Conservation (phyloP, 1,284 basidiomycete species). For the Leccinum pachyderme region DNA sequence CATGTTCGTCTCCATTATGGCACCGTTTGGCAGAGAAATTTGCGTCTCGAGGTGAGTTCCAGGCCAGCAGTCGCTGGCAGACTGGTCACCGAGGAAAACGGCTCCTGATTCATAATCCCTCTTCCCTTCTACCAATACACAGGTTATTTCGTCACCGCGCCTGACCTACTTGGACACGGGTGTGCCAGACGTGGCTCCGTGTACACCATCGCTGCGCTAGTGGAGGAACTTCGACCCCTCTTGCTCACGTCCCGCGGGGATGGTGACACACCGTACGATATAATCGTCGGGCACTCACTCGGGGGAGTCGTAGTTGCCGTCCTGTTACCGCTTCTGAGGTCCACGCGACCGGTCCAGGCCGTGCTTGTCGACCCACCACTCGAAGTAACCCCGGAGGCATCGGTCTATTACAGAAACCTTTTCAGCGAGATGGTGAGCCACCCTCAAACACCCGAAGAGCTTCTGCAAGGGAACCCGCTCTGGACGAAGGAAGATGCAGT, state of each 20-base stretch:
- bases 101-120: neutral
- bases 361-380: conserved; percentile 21
- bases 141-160: conserved; percentile 12
- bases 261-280: conserved; percentile 2
- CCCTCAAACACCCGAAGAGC: neutral
- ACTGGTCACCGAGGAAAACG: neutral
- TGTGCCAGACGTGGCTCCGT: conserved; percentile 8
- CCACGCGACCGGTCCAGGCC: conserved; percentile 3
- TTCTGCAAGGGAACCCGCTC: neutral
- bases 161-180: conserved; percentile 26
- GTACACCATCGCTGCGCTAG: conserved; percentile 18
- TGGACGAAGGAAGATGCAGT: conserved; percentile 4
- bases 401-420: fast-evolving
- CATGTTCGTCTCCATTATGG: conserved; percentile 4
- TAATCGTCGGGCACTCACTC: conserved; percentile 23
- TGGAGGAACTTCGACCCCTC: conserved; percentile 10
- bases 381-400: neutral
- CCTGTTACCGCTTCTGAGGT: conserved; percentile 7
- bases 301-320: conserved; percentile 12
- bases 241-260: neutral
- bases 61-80: neutral
- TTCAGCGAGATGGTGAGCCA: neutral
- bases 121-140: neutral
- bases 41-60: conserved; percentile 11
- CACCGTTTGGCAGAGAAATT: conserved; percentile 10